These are phyloP conservation scores for Beauveria pseudobassiana DNA, from an alignment of 2,329 filamentous ascomycete species.

Conservation along the genomic window DNA sequence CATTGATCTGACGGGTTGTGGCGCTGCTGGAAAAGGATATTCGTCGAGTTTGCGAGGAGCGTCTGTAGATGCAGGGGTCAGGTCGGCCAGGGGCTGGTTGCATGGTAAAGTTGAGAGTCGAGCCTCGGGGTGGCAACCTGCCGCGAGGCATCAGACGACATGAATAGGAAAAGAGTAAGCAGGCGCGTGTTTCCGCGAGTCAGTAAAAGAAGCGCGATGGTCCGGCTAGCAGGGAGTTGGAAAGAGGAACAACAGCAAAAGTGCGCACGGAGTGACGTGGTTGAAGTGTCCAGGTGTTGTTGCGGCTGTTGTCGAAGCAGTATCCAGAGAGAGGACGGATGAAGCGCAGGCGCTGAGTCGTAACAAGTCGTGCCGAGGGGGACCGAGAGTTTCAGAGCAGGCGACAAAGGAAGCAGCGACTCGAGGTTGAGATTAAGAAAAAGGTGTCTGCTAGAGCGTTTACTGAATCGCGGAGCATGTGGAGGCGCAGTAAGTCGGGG, in stretches of 20 bases:
- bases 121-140: not conserved
- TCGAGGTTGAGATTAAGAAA: not conserved
- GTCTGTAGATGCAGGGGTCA: not conserved
- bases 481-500: not conserved
- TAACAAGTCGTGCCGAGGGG: not conserved
- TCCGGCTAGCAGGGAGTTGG: not conserved
- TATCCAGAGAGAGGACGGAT: too few species aligned
- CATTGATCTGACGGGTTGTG: not conserved
- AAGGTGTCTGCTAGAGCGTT: not conserved
- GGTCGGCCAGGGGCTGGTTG: not conserved
- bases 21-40: not conserved
- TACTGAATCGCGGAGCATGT: not conserved
- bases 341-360: too few species aligned
- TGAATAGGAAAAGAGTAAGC: not conserved
- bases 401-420: too few species aligned
- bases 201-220: not conserved
- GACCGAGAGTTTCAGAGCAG: not conserved
- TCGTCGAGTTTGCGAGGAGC: not conserved
- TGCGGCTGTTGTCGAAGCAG: too few species aligned
- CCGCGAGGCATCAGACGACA: constrained; percentile 3
- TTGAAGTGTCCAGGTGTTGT: too few species aligned
- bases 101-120: not conserved
- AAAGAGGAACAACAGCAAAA: too few species aligned
- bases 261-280: too few species aligned
- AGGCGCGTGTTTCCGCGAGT: not conserved